Base-by-base conservation (phyloP, 139 green algal species). In the Chlorella sp. region DNA sequence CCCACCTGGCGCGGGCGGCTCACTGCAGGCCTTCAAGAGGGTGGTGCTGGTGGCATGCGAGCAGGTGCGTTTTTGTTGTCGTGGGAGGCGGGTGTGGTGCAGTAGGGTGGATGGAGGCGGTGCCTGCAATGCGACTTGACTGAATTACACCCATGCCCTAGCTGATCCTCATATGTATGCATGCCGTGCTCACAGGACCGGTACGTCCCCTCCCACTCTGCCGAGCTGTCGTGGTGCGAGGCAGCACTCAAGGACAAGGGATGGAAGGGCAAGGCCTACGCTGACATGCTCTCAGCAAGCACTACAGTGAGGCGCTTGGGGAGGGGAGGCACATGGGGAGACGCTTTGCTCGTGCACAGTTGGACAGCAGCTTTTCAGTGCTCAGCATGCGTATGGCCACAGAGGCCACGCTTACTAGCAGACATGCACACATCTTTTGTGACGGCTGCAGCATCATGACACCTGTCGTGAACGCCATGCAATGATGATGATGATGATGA, bases 151-250 rank as follows among this genome's bases (percentile, higher is more conserved):
- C 55, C 22, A 27, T 31, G 20, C 14, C 55, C 20, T 55, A 55
- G 42, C 42, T 55, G 42, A 55, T 55, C 17, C 10, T 29, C n/a
- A n/a, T n/a, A n/a, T n/a, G n/a, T n/a, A n/a, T 67, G 61, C 61
- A 2, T 67, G 61, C 27, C 20, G 27, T n/a, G 55, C 55, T 63
- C 71, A 55, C 79, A 90, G 85, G 85, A 89, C 59, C 75, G 75
- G 2, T 89, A 88, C 62, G 84, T 89, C 1, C 84, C 82, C 1
- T 78, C 80, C 31, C 79, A 86, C 70, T 86, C 78, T 29, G 83
- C 84, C 20, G 33, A 81, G 6, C 26, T 89, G 0, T 67, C 67
- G 26, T 70, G 32, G 26, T 74, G 74, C 49, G 36, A 35, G 26
- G 24, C 59, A 30, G 62, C 35, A 26, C 32, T 35, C n/a, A 31